Conservation (phyloP, 1,284 basidiomycete species). For the Cutaneotrichosporon sp. region DNA sequence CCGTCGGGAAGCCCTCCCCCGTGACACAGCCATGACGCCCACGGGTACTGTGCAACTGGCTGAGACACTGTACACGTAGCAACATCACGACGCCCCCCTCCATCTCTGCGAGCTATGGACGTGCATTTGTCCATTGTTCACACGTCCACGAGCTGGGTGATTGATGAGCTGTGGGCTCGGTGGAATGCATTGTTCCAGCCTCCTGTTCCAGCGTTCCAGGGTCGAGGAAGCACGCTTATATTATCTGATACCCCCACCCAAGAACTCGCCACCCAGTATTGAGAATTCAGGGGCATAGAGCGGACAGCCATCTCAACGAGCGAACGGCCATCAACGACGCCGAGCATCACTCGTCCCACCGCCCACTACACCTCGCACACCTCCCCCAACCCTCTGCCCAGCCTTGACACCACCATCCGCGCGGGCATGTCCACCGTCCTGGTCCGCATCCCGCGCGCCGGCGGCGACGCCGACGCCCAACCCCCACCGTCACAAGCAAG, state of each 20-base stretch:
- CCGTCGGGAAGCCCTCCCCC: too few relatives aligned
- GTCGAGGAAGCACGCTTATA: too few relatives aligned
- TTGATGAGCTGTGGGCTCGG: not conserved
- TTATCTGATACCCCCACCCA: not conserved
- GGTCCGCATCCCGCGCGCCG: conserved; percentile 5
- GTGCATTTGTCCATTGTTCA: too few relatives aligned
- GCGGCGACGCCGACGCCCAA: not conserved
- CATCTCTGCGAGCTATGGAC: too few relatives aligned
- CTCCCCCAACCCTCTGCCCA: not conserved
- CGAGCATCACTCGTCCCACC: not conserved
- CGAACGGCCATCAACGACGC: not conserved
- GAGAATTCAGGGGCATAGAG: not conserved
- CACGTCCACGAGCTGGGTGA: too few relatives aligned
- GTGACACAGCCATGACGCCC: too few relatives aligned
- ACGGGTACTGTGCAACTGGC: too few relatives aligned
- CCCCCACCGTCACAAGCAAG: not conserved
- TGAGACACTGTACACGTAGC: too few relatives aligned
- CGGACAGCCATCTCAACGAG: not conserved
- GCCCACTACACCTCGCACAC: not conserved
- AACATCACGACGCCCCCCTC: too few relatives aligned
- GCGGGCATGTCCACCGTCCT: conserved; percentile 5
- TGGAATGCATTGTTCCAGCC: too few relatives aligned
- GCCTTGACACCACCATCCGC: not conserved
- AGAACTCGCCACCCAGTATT: not conserved
- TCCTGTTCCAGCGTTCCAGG: too few relatives aligned